Base-by-base conservation (phyloP, 1,284 basidiomycete species). In the Boletus sp. region DNA sequence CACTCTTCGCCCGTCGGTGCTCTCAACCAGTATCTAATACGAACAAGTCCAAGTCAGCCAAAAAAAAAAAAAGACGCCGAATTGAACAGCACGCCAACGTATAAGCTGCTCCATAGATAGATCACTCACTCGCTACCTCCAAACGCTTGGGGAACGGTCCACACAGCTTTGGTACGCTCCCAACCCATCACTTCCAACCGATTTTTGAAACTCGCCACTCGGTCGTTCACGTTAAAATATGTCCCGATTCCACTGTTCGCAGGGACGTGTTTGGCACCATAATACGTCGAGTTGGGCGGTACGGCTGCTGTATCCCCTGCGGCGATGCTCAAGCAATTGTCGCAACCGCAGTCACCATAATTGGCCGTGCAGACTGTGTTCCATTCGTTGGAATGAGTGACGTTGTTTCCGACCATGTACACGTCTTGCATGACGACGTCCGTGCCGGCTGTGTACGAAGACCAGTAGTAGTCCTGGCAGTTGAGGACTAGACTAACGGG, bases 141-240 rank as follows among this genome's bases (percentile, higher is more conserved):
- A 61, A 89, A 89, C 0, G 76, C 87, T 63, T 89, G 87, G 0
- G 86, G 84, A 0, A 88, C 86, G 2, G 80, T 78, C 87, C 87
- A 89, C 2, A 88, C 73, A 1, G 79, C 72, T 58, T 67, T 67
- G 34, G 51, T 62, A 6, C 57, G 68, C 46, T 80, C 80, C 78
- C 82, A 81, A 1, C 84, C 84, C 47, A 82, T 73, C 44, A 74
- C 71, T 50, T 76, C 74, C 12, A 84, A 59, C n/a, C 83, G 71
- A 34, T 80, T 67, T 26, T 67, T 64, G 62, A 84, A 88, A 48
- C 79, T 71, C 46, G 82, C 78, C 71, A 87, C 78, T 17, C 86
- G 72, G 1, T 69, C 72, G 10, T 80, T 74, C 47, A 88, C 81
- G 59, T 78, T 74, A 54, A 84, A 82, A 25, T 50, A 67, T 1